Percentiles rank a stretch among this genome's conserved stretches.
Conservation (phyloP, 257 asterid genomes). For the Eucommia ulmoides region DNA sequence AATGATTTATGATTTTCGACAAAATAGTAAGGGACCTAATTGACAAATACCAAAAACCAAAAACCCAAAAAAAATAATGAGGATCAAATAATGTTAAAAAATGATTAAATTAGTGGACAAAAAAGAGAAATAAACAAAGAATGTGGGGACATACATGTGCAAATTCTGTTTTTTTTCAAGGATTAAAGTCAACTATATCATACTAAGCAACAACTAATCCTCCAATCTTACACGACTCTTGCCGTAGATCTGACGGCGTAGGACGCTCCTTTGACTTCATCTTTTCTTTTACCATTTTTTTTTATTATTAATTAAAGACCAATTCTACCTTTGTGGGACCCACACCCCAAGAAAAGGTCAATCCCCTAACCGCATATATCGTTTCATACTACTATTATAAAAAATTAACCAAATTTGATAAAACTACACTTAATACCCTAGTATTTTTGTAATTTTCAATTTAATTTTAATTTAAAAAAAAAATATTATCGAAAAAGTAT, state of each 20-base stretch:
- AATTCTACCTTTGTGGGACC: constrained; percentile 14
- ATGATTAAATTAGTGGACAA: too few relatives aligned
- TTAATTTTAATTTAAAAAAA: not conserved
- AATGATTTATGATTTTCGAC: too few relatives aligned
- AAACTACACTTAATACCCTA: not conserved
- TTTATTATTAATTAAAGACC: constrained; percentile 8
- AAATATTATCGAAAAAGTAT: not conserved
- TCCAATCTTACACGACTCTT: constrained; percentile 29
- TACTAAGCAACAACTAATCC: constrained; percentile 18
- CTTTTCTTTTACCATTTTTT: constrained; percentile 9
- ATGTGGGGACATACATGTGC: too few relatives aligned
- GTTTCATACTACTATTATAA: constrained; percentile 4
- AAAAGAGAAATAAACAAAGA: too few relatives aligned
- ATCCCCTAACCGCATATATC: constrained; percentile 13
- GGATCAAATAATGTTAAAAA: too few relatives aligned
- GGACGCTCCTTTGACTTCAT: constrained; percentile 39
- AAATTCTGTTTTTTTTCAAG: too few relatives aligned
- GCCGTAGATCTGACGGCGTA: constrained; percentile 20
- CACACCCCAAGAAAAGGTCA: constrained; percentile 27
- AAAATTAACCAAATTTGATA: not conserved
- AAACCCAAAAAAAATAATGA: too few relatives aligned
- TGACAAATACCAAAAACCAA: too few relatives aligned
- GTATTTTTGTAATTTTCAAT: not conserved
- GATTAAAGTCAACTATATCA: constrained; percentile 9
- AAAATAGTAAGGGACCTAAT: too few relatives aligned